Evolutionary conservation across 164 flowering plant species (phyloP).

Genomic region (Liriodendron chinense): DNA sequence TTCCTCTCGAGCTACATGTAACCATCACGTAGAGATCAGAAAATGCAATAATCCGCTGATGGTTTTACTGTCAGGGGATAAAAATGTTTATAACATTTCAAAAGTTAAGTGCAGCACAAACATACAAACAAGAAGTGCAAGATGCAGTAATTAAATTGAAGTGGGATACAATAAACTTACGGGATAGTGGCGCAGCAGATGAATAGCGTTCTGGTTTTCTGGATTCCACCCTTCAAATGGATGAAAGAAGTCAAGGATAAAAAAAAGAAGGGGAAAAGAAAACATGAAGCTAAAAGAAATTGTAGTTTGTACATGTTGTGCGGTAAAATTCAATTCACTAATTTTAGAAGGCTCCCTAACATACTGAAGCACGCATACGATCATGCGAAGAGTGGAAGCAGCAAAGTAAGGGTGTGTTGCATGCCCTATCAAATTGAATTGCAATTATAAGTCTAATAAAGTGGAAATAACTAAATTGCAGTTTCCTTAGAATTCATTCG

Average conservation of each 20-base stretch:
- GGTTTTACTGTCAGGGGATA: not conserved
- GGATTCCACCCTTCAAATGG: slow-evolving; percentile 87
- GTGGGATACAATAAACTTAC: slow-evolving; percentile 30
- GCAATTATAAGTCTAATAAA: not conserved
- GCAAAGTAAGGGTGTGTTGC: not conserved
- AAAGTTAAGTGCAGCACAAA: not conserved
- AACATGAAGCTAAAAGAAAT: not conserved
- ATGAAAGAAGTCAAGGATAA: slow-evolving; percentile 11
- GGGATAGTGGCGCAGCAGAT: slow-evolving; percentile 96
- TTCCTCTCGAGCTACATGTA: too few relatives aligned
- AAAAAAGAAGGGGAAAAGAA: not conserved
- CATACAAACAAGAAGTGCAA: not conserved
- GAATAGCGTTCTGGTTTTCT: slow-evolving; percentile 99
- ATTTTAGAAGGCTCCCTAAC: not conserved
- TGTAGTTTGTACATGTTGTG: not conserved
- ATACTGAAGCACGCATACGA: not conserved
- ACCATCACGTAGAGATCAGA: not conserved
- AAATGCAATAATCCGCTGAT: not conserved
- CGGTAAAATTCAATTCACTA: not conserved
- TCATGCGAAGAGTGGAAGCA: not conserved
- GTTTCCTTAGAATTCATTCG: not conserved
- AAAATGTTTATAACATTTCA: not conserved
- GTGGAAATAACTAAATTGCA: not conserved
- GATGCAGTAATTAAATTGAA: not conserved
- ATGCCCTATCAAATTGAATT: too few relatives aligned